Evolutionary conservation across 306 rosid species (phyloP).

Genomic region (Sindora glabra): DNA sequence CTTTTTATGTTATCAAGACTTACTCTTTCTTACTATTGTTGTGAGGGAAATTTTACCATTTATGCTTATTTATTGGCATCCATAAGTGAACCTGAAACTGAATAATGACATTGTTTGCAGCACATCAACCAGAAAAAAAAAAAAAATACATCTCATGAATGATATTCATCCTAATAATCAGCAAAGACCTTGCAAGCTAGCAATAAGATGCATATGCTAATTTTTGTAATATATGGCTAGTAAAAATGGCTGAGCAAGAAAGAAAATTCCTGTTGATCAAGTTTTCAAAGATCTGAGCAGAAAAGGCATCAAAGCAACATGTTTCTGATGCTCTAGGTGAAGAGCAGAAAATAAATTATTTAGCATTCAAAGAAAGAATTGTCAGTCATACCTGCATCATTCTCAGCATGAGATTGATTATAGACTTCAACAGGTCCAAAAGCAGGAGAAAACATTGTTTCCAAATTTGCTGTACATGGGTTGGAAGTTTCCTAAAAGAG

Average conservation of each 20-base stretch:
- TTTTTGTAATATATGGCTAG: too few relatives aligned
- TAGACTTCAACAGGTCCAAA: slow-evolving; percentile 45
- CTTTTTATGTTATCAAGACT: background rate
- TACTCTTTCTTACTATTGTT: background rate
- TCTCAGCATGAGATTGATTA: slow-evolving; percentile 33
- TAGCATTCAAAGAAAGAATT: background rate
- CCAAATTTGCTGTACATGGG: slow-evolving; percentile 37
- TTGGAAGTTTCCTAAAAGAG: slow-evolving; percentile 49
- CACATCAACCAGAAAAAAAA: background rate
- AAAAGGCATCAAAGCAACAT: background rate
- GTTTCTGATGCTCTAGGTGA: background rate
- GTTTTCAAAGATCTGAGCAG: background rate
- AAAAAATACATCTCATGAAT: background rate
- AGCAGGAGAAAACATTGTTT: slow-evolving; percentile 75
- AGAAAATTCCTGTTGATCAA: background rate
- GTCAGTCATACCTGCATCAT: slow-evolving; percentile 42
- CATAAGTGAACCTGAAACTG: background rate
- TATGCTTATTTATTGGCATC: background rate
- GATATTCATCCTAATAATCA: background rate
- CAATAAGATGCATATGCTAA: background rate
- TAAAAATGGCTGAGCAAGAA: background rate
- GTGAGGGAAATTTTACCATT: background rate
- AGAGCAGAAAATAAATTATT: background rate
- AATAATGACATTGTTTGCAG: background rate
- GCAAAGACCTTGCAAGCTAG: background rate